Percentiles rank a stretch among this genome's conserved stretches.
phyloP scores from a whole-genome alignment of 371 early-diverging fungal species.

The Capillidium heterosporum region DNA sequence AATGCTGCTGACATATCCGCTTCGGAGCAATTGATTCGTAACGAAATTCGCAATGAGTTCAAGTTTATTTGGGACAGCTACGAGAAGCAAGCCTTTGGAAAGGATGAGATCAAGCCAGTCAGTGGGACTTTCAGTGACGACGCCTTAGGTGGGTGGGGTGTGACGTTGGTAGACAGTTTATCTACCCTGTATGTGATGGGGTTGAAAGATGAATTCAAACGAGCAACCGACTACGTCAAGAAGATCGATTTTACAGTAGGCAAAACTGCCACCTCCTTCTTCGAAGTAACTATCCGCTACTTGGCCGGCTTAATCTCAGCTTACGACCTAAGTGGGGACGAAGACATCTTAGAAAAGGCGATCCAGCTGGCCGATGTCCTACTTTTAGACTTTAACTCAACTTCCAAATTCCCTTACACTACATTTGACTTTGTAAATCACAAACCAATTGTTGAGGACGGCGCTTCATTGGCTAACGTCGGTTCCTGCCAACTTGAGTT shows the following conservation, averaged over 20 bases:
- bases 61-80: slow-evolving; percentile 54
- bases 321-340: slow-evolving; percentile 53
- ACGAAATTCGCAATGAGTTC: neutral
- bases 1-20: too few species aligned
- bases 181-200: slow-evolving; percentile 69
- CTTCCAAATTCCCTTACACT: slow-evolving; percentile 58
- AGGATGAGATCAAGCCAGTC: slow-evolving; percentile 28
- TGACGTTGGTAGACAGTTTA: slow-evolving; percentile 62
- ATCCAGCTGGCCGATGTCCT: slow-evolving; percentile 56
- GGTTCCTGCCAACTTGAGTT: slow-evolving; percentile 79
- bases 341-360: slow-evolving; percentile 47
- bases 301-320: slow-evolving; percentile 63
- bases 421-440: slow-evolving; percentile 28
- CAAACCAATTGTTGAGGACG: slow-evolving; percentile 12
- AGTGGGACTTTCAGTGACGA: slow-evolving; percentile 24
- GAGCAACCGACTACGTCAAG: slow-evolving; percentile 30
- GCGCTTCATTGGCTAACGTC: slow-evolving; percentile 63
- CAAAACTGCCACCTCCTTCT: slow-evolving; percentile 18
- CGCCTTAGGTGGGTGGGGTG: slow-evolving; percentile 28
- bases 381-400: slow-evolving; percentile 52
- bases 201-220: slow-evolving; percentile 39
- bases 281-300: slow-evolving; percentile 81
- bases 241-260: slow-evolving; percentile 25
- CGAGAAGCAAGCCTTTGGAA: slow-evolving; percentile 24
- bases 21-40: too few species aligned